Conservation (phyloP, 140 eudicot species). For the Flaveria floridana region DNA sequence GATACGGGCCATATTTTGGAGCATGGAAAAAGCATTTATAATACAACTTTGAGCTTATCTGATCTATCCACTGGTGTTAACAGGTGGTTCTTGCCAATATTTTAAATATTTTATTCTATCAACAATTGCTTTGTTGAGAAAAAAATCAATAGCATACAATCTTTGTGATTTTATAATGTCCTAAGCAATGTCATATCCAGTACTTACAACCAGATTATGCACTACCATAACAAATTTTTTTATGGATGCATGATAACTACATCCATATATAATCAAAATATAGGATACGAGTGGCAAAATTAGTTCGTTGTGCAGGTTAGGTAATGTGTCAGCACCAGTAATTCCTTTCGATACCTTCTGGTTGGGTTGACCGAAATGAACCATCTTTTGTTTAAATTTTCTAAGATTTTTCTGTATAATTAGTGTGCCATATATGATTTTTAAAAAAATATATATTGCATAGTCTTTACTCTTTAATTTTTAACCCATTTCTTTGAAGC, state of each 20-base stretch:
- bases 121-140: not conserved
- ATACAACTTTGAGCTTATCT: conserved; percentile 83
- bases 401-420: not conserved
- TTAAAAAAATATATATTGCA: not conserved
- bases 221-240: not conserved
- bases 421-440: not conserved
- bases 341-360: not conserved
- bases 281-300: not conserved
- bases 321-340: not conserved
- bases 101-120: not conserved
- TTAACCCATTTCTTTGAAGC: not conserved
- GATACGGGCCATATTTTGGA: conserved; percentile 94
- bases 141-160: not conserved
- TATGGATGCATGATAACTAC: not conserved
- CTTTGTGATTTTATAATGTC: conserved; percentile 1
- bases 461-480: not conserved
- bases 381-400: not conserved
- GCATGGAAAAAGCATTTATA: conserved; percentile 82
- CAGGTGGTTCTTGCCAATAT: conserved; percentile 49
- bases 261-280: not conserved
- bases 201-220: not conserved
- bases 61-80: conserved; percentile 84
- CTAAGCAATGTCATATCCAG: not conserved
- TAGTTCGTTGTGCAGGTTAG: not conserved
- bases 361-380: not conserved